Evolutionary conservation across 441 rosid genomes (phyloP), one percentile per base, ranked within the genome.

Genomic region (Gossypium davidsonii): DNA sequence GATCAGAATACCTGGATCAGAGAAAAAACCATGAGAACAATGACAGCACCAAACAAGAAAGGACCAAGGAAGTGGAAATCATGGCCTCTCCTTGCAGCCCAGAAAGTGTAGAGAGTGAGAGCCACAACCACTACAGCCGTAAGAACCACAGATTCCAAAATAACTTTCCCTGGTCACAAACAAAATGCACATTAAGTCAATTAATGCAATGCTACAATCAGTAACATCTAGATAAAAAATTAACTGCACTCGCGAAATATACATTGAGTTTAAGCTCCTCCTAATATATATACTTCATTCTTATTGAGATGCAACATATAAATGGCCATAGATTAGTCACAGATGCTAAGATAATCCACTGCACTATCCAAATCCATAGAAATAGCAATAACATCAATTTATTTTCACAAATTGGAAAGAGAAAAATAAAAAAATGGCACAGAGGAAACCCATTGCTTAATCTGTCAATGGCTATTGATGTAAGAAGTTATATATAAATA

Each of bases 31-130:
- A 92, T 73, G 15, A 94, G 91, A 72, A 90, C 85, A 4, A 90
- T 57, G 66, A 94, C 0, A 1, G 93, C 90, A 68, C 92, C 97
- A 72, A 89, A 90, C 82, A 92, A 81, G 83, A 94, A 92, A 28
- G 97, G 98, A 3, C 98, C 97, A 11, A 94, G 94, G 81, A 94
- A 94, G 68, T 69, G 88, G 75, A 94, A 94, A 78, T 92, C 97
- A 61, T 92, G 84, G 74, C 98, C 98, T 82, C 87, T 88, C 72
- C 81, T 83, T 0, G 96, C 97, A 0, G 97, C 98, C 97, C 97
- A 94, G 79, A 94, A 94, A 4, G 98, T 94, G 86, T 90, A 94
- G 1, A 88, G 68, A 0, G 97, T 92, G 10, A 94, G 94, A 48
- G 87, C 77, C 77, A 88, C 78, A 59, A 94, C 97, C 80, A 94